Conservation (phyloP, 2,329 filamentous ascomycete species). For the Colletotrichum tropicicola region DNA sequence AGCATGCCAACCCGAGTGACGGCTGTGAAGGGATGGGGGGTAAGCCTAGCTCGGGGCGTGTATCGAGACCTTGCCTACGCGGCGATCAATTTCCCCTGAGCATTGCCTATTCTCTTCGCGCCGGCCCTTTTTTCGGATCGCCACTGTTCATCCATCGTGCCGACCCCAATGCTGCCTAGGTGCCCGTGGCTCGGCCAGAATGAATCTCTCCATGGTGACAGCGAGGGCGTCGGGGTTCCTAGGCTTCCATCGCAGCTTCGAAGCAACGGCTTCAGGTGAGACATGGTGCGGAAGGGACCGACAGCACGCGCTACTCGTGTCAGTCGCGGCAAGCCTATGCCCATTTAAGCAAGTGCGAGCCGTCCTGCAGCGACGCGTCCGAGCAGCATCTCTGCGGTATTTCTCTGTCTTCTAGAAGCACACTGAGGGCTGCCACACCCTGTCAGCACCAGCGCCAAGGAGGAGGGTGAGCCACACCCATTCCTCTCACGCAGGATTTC, state of each 20-base stretch:
- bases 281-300: neutral
- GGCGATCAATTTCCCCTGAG: neutral
- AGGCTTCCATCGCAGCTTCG: neutral
- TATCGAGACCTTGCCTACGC: neutral
- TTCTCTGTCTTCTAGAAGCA: conserved; percentile 21
- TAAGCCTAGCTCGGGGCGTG: neutral
- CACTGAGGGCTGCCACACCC: neutral
- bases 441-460: neutral
- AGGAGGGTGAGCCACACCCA: neutral
- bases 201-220: neutral
- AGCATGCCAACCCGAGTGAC: neutral
- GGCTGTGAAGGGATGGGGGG: neutral
- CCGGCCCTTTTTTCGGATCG: conserved; percentile 3
- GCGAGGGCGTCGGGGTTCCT: neutral
- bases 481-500: neutral
- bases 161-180: neutral
- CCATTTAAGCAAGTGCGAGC: conserved; percentile 3
- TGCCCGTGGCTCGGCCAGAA: neutral
- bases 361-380: neutral
- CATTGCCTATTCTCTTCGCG: neutral
- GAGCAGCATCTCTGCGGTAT: conserved; percentile 8
- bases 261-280: neutral
- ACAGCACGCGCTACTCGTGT: conserved; percentile 4
- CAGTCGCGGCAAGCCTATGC: conserved; percentile 4
- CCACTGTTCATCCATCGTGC: neutral